phyloP scores from a whole-genome alignment of 768 basidiomycete genomes.

The Pisolithus tinctorius region DNA sequence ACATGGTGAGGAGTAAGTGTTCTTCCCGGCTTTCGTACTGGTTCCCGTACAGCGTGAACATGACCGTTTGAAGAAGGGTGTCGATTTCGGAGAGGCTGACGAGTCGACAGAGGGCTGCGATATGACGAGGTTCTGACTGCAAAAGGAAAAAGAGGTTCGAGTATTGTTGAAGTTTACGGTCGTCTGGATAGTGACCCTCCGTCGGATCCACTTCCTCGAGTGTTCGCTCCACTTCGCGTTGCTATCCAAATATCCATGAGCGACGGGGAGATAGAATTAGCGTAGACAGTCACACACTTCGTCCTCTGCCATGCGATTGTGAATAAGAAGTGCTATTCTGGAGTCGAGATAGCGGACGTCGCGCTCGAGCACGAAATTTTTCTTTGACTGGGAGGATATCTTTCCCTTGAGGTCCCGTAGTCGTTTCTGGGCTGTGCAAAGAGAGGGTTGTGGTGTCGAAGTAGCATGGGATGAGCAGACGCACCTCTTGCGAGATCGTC shows the following conservation, averaged over 20 bases:
- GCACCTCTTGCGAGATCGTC: conserved; percentile 91
- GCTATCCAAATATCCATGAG: conserved; percentile 38
- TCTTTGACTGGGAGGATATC: conserved; percentile 98
- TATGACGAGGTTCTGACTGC: conserved; percentile 95
- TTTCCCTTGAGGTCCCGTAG: conserved; percentile 92
- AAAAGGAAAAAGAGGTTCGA: conserved; percentile 98
- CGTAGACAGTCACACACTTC: conserved; percentile 51
- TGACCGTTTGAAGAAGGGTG: conserved; percentile 97
- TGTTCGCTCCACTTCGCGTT: conserved; percentile 91
- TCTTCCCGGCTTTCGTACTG: conserved; percentile 99
- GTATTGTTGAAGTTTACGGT: conserved; percentile 91
- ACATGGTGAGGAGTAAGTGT: conserved; percentile 97
- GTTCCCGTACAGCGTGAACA: conserved; percentile 99
- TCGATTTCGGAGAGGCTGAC: conserved; percentile 97
- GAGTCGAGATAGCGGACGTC: conserved; percentile 98
- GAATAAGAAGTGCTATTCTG: conserved; percentile 93
- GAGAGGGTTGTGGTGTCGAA: not conserved
- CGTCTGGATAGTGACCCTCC: conserved; percentile 90
- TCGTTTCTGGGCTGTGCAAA: conserved; percentile 83
- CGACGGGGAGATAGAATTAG: conserved; percentile 5
- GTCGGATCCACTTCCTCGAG: conserved; percentile 94
- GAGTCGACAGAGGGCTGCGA: conserved; percentile 92
- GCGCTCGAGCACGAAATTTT: conserved; percentile 98
- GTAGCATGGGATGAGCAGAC: conserved; percentile 16
- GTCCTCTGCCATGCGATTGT: conserved; percentile 96